Conservation (phyloP, 352 stramenopile genomes). For the Pythium vanterpoolii region DNA sequence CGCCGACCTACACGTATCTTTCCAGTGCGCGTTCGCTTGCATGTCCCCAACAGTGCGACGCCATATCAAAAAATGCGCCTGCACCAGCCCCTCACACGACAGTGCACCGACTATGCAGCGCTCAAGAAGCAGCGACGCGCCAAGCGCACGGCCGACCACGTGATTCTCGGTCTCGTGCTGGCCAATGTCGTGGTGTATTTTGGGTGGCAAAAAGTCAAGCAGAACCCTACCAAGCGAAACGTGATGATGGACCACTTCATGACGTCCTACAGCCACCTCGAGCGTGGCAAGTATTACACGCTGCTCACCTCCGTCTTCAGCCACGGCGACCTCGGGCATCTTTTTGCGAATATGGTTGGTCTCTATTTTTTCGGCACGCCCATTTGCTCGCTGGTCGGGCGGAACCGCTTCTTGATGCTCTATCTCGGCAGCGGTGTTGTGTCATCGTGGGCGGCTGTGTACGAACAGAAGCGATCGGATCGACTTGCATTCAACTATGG, state of each 20-base stretch:
- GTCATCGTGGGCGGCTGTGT: constrained; percentile 54
- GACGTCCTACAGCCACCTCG: constrained; percentile 60
- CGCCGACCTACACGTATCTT: neutral
- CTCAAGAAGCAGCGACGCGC: constrained; percentile 20
- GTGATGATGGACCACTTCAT: constrained; percentile 75
- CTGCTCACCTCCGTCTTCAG: constrained; percentile 74
- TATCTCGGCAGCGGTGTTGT: constrained; percentile 71
- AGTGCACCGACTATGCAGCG: constrained; percentile 1
- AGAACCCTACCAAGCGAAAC: constrained; percentile 28
- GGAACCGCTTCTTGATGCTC: constrained; percentile 54
- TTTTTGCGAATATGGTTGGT: constrained; percentile 69
- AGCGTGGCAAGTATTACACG: constrained; percentile 58
- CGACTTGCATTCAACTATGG: constrained; percentile 53
- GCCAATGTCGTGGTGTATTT: constrained; percentile 55
- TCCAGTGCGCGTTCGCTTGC: neutral
- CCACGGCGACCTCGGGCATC: constrained; percentile 48
- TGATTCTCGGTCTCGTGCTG: constrained; percentile 42
- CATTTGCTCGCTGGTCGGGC: constrained; percentile 56
- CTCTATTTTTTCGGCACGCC: constrained; percentile 71
- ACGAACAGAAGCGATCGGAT: constrained; percentile 44
- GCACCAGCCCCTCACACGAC: constrained; percentile 8
- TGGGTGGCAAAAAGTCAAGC: constrained; percentile 51
- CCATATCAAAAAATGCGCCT: neutral
- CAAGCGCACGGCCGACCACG: constrained; percentile 24
- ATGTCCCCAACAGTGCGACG: constrained; percentile 3